Percentiles rank a stretch among this genome's conserved stretches.
Conservation (phyloP, 2,329 filamentous ascomycete species). For the Pseudogymnoascus sp. region DNA sequence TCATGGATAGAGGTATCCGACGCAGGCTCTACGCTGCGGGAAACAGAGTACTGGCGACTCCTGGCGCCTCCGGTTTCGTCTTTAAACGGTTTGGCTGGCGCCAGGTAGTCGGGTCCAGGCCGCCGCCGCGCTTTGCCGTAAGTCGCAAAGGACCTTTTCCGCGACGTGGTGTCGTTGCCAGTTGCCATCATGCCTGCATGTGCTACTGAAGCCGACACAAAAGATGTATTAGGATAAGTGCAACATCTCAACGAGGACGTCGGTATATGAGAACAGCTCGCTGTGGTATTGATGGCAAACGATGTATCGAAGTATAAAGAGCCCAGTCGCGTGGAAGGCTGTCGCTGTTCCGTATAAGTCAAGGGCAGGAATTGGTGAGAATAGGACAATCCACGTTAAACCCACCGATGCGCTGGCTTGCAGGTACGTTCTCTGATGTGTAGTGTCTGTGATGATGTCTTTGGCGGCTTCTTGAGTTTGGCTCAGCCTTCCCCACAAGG, state of each 20-base stretch:
- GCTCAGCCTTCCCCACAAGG: constrained; percentile 8
- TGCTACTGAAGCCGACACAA: not conserved
- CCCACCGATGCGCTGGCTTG: not conserved
- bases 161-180: constrained; percentile 17
- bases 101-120: constrained; percentile 23
- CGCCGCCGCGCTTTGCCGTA: constrained; percentile 28
- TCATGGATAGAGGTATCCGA: not conserved
- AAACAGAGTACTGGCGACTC: not conserved
- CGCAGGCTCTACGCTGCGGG: not conserved
- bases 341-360: not conserved
- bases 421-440: not conserved
- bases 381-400: not conserved
- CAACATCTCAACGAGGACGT: not conserved
- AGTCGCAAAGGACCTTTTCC: constrained; percentile 27
- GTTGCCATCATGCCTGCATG: constrained; percentile 22
- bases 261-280: not conserved
- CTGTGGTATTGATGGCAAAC: not conserved
- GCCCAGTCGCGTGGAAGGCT: not conserved
- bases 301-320: not conserved
- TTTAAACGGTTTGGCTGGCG: not conserved
- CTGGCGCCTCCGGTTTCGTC: not conserved
- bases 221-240: not conserved
- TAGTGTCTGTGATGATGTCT: not conserved
- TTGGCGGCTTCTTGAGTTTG: not conserved
- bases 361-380: not conserved